A percentile compares a stretch with the other conserved stretches of the same genome.
phyloP scores from a whole-genome alignment of 2,329 filamentous ascomycete genomes.

The Colletotrichum limetticola region DNA sequence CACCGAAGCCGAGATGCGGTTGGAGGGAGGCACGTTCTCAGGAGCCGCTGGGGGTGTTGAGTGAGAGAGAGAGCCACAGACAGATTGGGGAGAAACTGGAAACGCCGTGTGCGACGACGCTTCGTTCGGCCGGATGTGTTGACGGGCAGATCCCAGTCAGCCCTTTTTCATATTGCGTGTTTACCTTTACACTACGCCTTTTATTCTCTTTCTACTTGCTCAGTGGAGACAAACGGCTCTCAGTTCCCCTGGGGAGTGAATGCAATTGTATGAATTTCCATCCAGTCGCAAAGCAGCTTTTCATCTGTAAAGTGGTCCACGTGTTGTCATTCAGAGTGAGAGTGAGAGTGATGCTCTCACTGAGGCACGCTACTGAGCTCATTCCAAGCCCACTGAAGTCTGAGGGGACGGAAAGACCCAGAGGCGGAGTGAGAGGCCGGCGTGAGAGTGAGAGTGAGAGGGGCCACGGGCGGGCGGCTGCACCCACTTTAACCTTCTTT shows the following conservation, averaged over 20 bases:
- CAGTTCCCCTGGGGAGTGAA: background rate
- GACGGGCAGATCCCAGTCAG: conserved; percentile 14
- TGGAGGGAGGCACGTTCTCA: background rate
- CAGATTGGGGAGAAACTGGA: conserved; percentile 1
- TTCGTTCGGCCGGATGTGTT: background rate
- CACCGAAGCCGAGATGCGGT: conserved; percentile 16
- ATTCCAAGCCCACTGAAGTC: background rate
- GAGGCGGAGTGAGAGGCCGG: no score
- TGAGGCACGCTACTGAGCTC: background rate
- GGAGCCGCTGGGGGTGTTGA: no score
- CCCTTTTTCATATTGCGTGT: background rate
- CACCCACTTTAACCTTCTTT: conserved; percentile 34
- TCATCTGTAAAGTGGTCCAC: background rate
- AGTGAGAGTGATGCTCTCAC: background rate
- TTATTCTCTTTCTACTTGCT: background rate
- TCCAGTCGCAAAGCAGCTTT: background rate
- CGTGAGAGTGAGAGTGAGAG: background rate
- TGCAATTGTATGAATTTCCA: background rate
- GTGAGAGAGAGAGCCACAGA: background rate
- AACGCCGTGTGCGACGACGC: conserved; percentile 23
- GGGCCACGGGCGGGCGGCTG: background rate
- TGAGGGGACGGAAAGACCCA: background rate
- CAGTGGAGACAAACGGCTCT: background rate
- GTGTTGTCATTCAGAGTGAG: background rate
- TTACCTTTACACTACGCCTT: background rate